Conservation (phyloP, 2,329 filamentous ascomycete genomes). For the Parastagonospora avenae region DNA sequence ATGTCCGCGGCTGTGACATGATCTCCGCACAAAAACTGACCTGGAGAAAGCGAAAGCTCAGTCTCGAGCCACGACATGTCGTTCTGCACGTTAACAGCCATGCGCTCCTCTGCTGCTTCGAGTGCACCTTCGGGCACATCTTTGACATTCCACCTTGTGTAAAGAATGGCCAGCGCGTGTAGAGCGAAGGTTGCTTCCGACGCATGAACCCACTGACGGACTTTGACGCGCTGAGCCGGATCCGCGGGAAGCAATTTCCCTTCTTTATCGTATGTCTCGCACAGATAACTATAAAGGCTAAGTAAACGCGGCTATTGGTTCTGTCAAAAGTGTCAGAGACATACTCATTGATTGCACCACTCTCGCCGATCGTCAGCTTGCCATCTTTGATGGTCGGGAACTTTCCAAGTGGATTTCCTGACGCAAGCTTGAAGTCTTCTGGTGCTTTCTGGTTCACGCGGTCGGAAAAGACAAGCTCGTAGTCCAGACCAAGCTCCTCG, state of each 20-base stretch:
- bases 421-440: constrained; percentile 49
- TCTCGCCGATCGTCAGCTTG: constrained; percentile 49
- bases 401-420: constrained; percentile 52
- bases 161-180: constrained; percentile 53
- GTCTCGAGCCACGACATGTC: constrained; percentile 54
- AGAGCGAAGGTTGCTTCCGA: constrained; percentile 55
- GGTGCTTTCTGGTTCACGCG: constrained; percentile 49
- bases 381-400: constrained; percentile 53
- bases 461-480: constrained; percentile 48
- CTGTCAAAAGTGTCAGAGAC: neutral
- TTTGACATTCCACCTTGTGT: constrained; percentile 51
- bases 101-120: constrained; percentile 43
- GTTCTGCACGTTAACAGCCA: constrained; percentile 52
- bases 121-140: constrained; percentile 32
- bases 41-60: constrained; percentile 47
- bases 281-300: constrained; percentile 49
- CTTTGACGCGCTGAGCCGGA: constrained; percentile 40
- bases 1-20: constrained; percentile 52
- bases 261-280: constrained; percentile 52
- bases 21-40: constrained; percentile 51
- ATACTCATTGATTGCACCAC: constrained; percentile 55
- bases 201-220: constrained; percentile 53
- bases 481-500: constrained; percentile 51
- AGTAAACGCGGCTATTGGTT: neutral
- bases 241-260: constrained; percentile 46